Base-by-base conservation (phyloP, 345 rosid genomes). In the Crucihimalaya himalaica region DNA sequence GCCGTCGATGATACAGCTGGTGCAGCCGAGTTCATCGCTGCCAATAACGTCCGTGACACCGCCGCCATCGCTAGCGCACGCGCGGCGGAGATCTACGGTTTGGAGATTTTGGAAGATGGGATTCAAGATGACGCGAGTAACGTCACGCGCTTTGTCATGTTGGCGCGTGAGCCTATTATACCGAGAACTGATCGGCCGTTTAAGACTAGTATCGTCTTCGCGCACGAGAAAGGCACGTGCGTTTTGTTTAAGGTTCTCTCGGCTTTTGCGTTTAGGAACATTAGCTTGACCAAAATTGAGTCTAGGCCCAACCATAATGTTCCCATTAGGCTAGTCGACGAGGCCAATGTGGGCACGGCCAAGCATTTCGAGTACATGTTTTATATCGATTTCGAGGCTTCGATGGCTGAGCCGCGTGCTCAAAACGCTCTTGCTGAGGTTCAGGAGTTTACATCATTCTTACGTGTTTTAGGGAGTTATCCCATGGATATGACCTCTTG, bases 401-500 rank as follows among this genome's bases (percentile, higher is more conserved):
- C 98, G 0, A 89, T 95, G 97, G 99, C 99, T 0, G 99, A 95
- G 28, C 78, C 85, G 8, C 83, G 97, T 56, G 97, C 99, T 4
- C 99, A 95, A 66, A 92, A 95, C 70, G 99, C 99, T 13, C 81
- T 95, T 63, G 87, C 99, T 1, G 99, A 95, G 81, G 97, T 95
- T 29, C 99, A 95, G 60, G 99, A 95, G 76, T 95, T 88, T 81
- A 92, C 99, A 0, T 95, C 99, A 0, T 95, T 95, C 83, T 79
- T 95, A 80, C 85, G 99, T 71, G 99, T 95, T 6, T 72, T 95
- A 79, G 99, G 99, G 3, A 95, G 99, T 63, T 95, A 95, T 62
- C 99, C 99, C 0, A 95, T 92, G 96, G 99, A 95, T 74, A 95
- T 95, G 99, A 90, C 99, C 0, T 89, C 99, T 5, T 95, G 99